Evolutionary conservation across 352 stramenopile species (phyloP).

Genomic region (Pythium pyrilobum): DNA sequence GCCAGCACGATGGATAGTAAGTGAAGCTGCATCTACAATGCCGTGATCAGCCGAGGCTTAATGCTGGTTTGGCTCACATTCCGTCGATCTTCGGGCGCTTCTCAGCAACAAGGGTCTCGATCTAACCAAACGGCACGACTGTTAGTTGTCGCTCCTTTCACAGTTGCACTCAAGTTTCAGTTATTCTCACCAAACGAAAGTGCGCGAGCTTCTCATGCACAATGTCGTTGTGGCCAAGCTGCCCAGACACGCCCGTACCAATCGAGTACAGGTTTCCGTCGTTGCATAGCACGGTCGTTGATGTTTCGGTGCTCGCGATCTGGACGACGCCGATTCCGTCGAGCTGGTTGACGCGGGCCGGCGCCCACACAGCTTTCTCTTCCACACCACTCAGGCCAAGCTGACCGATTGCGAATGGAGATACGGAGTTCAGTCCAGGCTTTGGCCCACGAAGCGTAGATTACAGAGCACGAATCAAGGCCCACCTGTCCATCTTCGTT

Average conservation of each 20-base stretch:
- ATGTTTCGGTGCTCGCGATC: conserved; percentile 61
- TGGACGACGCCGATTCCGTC: conserved; percentile 56
- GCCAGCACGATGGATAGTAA: neutral
- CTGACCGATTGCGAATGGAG: conserved; percentile 16
- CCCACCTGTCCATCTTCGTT: conserved; percentile 76
- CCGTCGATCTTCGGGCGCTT: conserved; percentile 76
- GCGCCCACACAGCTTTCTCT: conserved; percentile 49
- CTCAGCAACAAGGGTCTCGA: conserved; percentile 64
- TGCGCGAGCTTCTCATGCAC: conserved; percentile 75
- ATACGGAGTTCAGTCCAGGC: neutral
- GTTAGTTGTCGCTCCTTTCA: neutral
- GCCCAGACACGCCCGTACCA: conserved; percentile 48
- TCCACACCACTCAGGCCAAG: conserved; percentile 42
- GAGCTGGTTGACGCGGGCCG: conserved; percentile 53
- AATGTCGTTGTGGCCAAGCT: conserved; percentile 71
- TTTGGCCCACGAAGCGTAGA: too few relatives aligned
- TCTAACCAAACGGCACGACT: conserved; percentile 16
- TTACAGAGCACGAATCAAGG: too few relatives aligned
- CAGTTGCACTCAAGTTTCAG: neutral
- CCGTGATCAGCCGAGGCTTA: neutral
- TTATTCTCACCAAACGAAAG: conserved; percentile 54
- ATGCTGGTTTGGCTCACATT: conserved; percentile 25
- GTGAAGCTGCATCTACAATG: neutral
- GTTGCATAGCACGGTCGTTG: conserved; percentile 55
- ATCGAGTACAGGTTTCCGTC: conserved; percentile 73